Conservation (phyloP, 768 basidiomycete species). For the Kwoniella sp. region DNA sequence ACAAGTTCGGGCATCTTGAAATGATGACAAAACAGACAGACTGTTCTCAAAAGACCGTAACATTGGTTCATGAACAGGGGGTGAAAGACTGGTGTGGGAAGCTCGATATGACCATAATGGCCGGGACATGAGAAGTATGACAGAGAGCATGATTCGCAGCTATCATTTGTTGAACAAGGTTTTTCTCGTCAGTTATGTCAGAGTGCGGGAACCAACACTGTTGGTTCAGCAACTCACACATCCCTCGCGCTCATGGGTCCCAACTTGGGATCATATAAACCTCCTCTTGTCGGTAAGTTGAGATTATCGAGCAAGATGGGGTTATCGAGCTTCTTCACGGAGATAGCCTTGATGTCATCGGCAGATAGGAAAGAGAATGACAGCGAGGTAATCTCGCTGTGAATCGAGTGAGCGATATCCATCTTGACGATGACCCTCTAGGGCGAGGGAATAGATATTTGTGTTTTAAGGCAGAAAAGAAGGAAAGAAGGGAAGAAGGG, state of each 20-base stretch:
- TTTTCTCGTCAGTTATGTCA: background rate
- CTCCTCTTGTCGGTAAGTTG: conserved; percentile 85
- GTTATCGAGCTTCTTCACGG: conserved; percentile 96
- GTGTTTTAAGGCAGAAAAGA: conserved; percentile 2
- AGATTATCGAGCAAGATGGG: conserved; percentile 89
- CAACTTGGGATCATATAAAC: conserved; percentile 91
- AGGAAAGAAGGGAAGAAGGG: background rate
- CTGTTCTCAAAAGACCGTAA: conserved; percentile 80
- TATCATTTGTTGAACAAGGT: conserved; percentile 49
- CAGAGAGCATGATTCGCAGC: conserved; percentile 89
- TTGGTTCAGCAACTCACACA: no score
- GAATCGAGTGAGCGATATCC: conserved; percentile 88
- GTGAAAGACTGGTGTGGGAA: conserved; percentile 93
- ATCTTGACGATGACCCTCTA: conserved; percentile 53
- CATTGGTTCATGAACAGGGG: conserved; percentile 92
- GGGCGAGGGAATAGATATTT: no score
- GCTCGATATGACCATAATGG: conserved; percentile 96
- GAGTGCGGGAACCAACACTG: no score
- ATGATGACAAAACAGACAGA: conserved; percentile 90
- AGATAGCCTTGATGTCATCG: conserved; percentile 85
- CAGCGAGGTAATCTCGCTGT: conserved; percentile 78
- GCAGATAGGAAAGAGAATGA: conserved; percentile 91
- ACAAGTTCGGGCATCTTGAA: conserved; percentile 78
- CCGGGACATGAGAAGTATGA: conserved; percentile 95
- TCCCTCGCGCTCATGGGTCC: conserved; percentile 87